Conservation (phyloP, 805 yeast genomes). For the Candida saitoana region DNA sequence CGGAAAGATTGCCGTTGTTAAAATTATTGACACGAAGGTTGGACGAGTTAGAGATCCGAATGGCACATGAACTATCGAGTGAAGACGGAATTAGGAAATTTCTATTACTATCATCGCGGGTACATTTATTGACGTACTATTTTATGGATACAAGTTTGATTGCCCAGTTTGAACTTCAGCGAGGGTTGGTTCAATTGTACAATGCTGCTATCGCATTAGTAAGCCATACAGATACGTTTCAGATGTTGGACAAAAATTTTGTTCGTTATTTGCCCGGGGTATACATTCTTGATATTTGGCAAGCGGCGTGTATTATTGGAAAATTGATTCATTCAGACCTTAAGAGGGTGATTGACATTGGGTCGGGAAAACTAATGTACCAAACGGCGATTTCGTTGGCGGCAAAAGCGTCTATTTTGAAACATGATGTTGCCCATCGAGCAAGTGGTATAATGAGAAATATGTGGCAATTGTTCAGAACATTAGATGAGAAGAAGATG, state of each 20-base stretch:
- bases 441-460: slow-evolving; percentile 92
- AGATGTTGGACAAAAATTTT: slow-evolving; percentile 54
- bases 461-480: slow-evolving; percentile 83
- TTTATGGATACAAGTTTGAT: slow-evolving; percentile 61
- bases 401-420: slow-evolving; percentile 75
- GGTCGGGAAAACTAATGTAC: slow-evolving; percentile 67
- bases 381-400: slow-evolving; percentile 64
- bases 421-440: slow-evolving; percentile 89
- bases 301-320: slow-evolving; percentile 80
- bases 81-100: slow-evolving; percentile 70
- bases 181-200: slow-evolving; percentile 72
- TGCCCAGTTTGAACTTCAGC: slow-evolving; percentile 57
- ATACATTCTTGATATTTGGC: slow-evolving; percentile 82
- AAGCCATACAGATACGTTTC: slow-evolving; percentile 61
- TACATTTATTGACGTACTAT: slow-evolving; percentile 79
- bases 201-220: slow-evolving; percentile 74
- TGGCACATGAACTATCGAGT: slow-evolving; percentile 32
- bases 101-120: slow-evolving; percentile 65
- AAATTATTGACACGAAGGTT: slow-evolving; percentile 67
- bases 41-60: slow-evolving; percentile 66
- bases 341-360: slow-evolving; percentile 60
- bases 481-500: slow-evolving; percentile 53
- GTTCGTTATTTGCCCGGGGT: slow-evolving; percentile 81
- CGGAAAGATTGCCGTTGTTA: slow-evolving; percentile 72
- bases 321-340: slow-evolving; percentile 75